Evolutionary conservation across 2,329 filamentous ascomycete genomes (phyloP), one percentile per base, ranked within the genome.

Genomic region (Penicillium sp.): DNA sequence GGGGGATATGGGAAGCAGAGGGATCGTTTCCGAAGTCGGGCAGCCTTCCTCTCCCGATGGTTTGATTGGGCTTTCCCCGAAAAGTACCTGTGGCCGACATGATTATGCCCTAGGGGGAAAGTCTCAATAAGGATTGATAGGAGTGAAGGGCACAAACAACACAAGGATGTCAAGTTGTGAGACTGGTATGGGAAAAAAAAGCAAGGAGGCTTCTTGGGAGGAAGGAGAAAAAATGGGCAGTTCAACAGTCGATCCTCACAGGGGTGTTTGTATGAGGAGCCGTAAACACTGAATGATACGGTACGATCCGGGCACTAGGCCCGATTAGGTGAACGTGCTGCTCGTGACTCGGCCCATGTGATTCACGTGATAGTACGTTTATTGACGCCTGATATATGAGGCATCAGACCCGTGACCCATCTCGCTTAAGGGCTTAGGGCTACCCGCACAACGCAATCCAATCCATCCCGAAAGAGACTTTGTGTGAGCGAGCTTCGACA

Each of bases 11-110:
- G 49, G 83, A 86, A 47, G 64, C 44, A 44, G 54, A 43, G 80
- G 79, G 67, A 77, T 80, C 58, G 62, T 81, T 80, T 61, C 76
- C 73, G 67, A 82, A 84, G 56, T 75, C 69, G 56, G 78, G 78
- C 60, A 81, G 73, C 70, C 78, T 79, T 58, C 76, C 78, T 70
- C 81, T 76, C 61, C 78, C 74, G 67, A 85, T 83, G 50, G 73
- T 76, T 64, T 77, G 76, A 61, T 73, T 70, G 58, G 82, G 81
- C 45, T 81, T 84, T 58, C 81, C 81, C 69, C 83, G 76, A 70
- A 80, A 80, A 51, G 83, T 85, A 63, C 84, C 83, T 54, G 81
- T 77, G 65, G 79, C 74, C 63, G 83, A 85, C 83, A 86, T 86
- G 64, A 58, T 76, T 46, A 56, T 57, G 59, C 57, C 56, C 51